Conservation (phyloP, 805 yeast genomes). For the Ogataea nonfermentans region DNA sequence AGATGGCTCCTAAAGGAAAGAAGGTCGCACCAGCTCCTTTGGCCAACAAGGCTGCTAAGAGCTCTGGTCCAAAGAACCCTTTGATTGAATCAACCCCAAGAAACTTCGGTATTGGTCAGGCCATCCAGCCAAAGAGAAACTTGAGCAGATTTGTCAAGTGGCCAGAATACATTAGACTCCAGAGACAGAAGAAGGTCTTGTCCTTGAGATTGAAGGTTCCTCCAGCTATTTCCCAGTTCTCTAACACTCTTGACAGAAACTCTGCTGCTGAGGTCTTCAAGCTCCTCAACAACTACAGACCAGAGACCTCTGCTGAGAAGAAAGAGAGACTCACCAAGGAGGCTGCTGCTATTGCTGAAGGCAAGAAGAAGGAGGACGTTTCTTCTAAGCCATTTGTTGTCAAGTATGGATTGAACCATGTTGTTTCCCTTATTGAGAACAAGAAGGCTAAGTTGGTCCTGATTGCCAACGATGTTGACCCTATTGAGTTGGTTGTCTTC, state of each 20-base stretch:
- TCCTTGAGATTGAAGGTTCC: conserved; percentile 95
- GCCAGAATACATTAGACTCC: conserved; percentile 96
- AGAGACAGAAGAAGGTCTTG: conserved; percentile 96
- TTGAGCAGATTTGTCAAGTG: conserved; percentile 93
- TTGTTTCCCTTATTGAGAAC: conserved; percentile 92
- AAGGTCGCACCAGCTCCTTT: conserved; percentile 97
- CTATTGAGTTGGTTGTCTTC: conserved; percentile 93
- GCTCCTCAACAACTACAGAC: conserved; percentile 97
- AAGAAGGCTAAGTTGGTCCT: conserved; percentile 94
- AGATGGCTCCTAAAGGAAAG: conserved; percentile 49
- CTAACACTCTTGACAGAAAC: conserved; percentile 94
- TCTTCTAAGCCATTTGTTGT: conserved; percentile 93
- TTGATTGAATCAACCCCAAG: conserved; percentile 82
- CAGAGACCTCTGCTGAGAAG: conserved; percentile 94
- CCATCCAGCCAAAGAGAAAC: conserved; percentile 89
- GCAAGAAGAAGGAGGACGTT: conserved; percentile 92
- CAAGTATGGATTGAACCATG: conserved; percentile 98
- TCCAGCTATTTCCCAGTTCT: conserved; percentile 94
- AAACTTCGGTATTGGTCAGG: conserved; percentile 93
- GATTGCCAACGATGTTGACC: conserved; percentile 97
- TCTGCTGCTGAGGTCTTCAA: conserved; percentile 94
- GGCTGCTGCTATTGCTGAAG: conserved; percentile 97
- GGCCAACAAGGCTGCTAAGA: conserved; percentile 62
- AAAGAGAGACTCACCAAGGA: conserved; percentile 96
- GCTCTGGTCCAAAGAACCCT: conserved; percentile 64